Conservation (phyloP, 1,284 basidiomycete species). For the Apiotrichum sp. region DNA sequence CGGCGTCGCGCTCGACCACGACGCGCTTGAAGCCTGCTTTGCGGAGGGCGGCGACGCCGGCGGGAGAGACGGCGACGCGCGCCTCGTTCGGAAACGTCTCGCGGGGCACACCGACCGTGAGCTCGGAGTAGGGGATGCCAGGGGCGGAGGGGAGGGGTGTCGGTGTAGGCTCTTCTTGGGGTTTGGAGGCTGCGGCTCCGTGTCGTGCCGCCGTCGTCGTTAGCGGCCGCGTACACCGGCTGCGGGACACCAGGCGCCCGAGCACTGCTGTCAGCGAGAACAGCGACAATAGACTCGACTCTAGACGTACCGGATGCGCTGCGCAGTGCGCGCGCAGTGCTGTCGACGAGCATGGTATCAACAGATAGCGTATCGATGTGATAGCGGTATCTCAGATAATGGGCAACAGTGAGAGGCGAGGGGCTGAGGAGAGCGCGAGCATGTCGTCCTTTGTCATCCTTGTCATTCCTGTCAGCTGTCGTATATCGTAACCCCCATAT, state of each 20-base stretch:
- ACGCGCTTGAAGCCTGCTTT: constrained; percentile 73
- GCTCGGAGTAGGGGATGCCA: constrained; percentile 62
- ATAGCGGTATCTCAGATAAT: neutral
- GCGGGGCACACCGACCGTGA: constrained; percentile 69
- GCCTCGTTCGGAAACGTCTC: constrained; percentile 69
- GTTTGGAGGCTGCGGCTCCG: neutral
- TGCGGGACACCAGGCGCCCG: neutral
- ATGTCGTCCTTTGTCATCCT: too few species aligned
- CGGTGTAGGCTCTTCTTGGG: neutral
- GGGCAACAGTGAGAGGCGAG: neutral
- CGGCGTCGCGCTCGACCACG: constrained; percentile 66
- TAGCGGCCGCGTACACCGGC: neutral
- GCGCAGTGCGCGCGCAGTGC: neutral
- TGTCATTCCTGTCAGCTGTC: too few species aligned
- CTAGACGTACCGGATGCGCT: neutral
- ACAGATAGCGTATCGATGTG: neutral
- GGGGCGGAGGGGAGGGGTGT: neutral
- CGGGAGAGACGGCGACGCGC: constrained; percentile 70
- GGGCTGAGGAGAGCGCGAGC: too few species aligned
- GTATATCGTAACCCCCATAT: too few species aligned
- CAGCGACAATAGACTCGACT: neutral
- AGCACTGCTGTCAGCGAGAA: neutral
- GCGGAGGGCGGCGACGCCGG: constrained; percentile 62
- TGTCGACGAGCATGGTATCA: neutral
- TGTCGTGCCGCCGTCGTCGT: neutral